Evolutionary conservation across 1,139 yeast species (phyloP).

Genomic region (Candida sojae): DNA sequence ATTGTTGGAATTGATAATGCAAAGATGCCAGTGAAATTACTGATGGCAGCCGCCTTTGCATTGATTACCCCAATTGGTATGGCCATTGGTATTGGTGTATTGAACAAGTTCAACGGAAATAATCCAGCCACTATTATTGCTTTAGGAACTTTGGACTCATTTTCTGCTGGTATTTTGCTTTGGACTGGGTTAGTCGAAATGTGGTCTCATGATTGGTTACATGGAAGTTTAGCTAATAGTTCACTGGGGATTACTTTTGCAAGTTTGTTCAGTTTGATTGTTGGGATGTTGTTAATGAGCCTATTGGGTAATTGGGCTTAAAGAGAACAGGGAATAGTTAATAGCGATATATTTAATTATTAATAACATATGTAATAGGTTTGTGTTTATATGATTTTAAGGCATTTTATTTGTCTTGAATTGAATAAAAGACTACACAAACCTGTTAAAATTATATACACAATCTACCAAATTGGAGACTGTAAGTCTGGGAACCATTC

Average conservation of each 20-base stretch:
- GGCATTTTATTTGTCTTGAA: too few species aligned
- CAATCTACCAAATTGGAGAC: slow-evolving; percentile 20
- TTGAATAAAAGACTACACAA: not conserved
- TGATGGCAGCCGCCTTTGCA: slow-evolving; percentile 30
- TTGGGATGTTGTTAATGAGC: slow-evolving; percentile 40
- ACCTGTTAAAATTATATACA: not conserved
- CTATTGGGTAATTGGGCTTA: slow-evolving; percentile 43
- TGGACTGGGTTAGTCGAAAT: slow-evolving; percentile 37
- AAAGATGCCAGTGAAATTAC: slow-evolving; percentile 19
- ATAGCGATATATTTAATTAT: too few species aligned
- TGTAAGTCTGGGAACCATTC: slow-evolving; percentile 31
- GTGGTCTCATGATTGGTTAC: slow-evolving; percentile 37
- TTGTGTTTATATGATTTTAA: too few species aligned
- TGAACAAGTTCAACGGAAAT: slow-evolving; percentile 30
- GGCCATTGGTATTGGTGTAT: slow-evolving; percentile 38
- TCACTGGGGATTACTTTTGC: slow-evolving; percentile 19
- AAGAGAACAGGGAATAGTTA: too few species aligned
- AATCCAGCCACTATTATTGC: slow-evolving; percentile 31
- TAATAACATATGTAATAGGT: too few species aligned
- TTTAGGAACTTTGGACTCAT: slow-evolving; percentile 33
- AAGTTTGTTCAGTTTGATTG: slow-evolving; percentile 24
- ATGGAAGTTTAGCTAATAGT: slow-evolving; percentile 26
- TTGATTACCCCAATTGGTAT: slow-evolving; percentile 40
- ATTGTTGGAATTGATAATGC: slow-evolving; percentile 40
- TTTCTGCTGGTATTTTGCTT: slow-evolving; percentile 36